Evolutionary conservation across 2,329 filamentous ascomycete genomes (phyloP).

Genomic region (Pseudocercospora vitis): DNA sequence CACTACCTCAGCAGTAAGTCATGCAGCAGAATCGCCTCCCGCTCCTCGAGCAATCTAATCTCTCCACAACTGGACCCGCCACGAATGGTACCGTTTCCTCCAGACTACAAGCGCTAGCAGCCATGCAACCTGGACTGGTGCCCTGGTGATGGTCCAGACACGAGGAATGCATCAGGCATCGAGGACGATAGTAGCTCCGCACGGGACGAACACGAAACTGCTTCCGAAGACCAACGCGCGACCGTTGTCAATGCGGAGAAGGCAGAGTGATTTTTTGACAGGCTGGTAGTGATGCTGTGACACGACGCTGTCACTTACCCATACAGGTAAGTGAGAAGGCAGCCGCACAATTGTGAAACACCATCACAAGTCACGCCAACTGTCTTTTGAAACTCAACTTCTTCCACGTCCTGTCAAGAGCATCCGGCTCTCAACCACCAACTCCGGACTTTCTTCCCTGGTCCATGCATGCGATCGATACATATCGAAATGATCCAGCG

Average conservation of each 20-base stretch:
- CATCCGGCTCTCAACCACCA: too few species aligned
- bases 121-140: conserved; percentile 25
- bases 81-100: conserved; percentile 25
- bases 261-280: conserved; percentile 16
- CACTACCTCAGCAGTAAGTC: conserved; percentile 18
- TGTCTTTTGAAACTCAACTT: too few species aligned
- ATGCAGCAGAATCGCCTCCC: background rate
- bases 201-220: background rate
- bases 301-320: too few species aligned
- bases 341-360: too few species aligned
- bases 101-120: conserved; percentile 19
- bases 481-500: too few species aligned
- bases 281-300: conserved; percentile 40
- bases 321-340: too few species aligned
- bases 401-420: too few species aligned
- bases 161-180: background rate
- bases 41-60: background rate
- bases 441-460: too few species aligned
- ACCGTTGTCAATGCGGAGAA: background rate
- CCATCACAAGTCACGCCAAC: too few species aligned
- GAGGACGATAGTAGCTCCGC: background rate
- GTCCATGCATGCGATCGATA: too few species aligned
- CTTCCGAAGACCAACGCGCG: background rate
- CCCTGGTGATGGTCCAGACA: conserved; percentile 22
- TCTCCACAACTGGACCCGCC: background rate